Base-by-base conservation (phyloP, 345 rosid species). In the Aquilaria sinensis region DNA sequence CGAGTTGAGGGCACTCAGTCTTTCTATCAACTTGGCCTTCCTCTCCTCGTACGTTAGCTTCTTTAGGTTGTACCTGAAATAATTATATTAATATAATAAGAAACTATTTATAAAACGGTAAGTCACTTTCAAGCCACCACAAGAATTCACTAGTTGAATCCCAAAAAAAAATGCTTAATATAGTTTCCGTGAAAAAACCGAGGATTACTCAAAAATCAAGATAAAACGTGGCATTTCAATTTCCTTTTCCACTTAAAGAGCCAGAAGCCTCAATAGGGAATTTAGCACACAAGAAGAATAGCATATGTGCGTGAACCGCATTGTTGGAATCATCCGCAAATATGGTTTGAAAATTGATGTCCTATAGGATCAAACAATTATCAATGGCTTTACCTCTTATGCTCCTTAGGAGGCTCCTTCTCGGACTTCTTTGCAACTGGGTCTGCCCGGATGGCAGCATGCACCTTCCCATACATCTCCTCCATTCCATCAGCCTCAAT, bases 21-120 rank as follows among this genome's bases (percentile, higher is more conserved):
- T 72, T 60, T 87, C 92, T 0, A 92, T 74, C 92, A 92, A 78
- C 78, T 80, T 82, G 7, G 76, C 78, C 74, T 78, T 92, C 69
- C 92, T 82, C 53, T 89, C 89, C 52, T 92, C 95, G 6, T 87
- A 92, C 0, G 96, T 89, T 16, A 89, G 74, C 72, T 87, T 92
- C 86, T 84, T 92, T 79, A 82, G 68, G 65, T 89, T 86, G 82
- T 75, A 82, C 75, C 98, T 89, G 85, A 47, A 55, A 70, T 16
- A 31, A 60, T 1, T 48, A 16, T 2, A 58, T 10, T 31, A 47
- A 53, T 37, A 59, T 23, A 61, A 3, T 32, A 49, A 60, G 14
- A 16, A 1, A 16, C 12, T 55, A 23, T 23, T 23, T 23, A 23
- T 23, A 23, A 23, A 23, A 23, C 23, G 23, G 23, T 23, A 23